Percentiles rank a stretch among this genome's conserved stretches.
These are phyloP conservation scores for Prototheca cutis DNA, from an alignment of 163 green algal species.

Conservation along the genomic window DNA sequence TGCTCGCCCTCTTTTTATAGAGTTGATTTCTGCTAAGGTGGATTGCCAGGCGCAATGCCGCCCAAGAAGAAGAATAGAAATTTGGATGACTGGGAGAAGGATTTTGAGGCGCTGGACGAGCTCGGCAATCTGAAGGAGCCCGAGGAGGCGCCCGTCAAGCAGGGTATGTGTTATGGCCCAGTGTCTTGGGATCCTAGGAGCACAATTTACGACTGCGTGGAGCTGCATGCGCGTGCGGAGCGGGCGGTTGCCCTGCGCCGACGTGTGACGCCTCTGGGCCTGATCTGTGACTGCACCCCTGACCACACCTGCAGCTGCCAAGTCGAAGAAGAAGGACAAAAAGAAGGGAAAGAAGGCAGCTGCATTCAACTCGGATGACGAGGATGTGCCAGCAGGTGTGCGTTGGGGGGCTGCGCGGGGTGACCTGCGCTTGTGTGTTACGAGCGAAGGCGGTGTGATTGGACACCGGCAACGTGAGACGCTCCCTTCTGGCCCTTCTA, in stretches of 20 bases:
- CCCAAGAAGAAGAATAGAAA: constrained; percentile 13
- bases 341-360: constrained; percentile 44
- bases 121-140: constrained; percentile 3
- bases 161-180: too few relatives aligned
- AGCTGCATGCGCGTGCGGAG: too few relatives aligned
- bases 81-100: constrained; percentile 14
- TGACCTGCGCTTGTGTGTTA: background rate
- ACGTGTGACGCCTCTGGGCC: too few relatives aligned
- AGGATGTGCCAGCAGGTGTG: constrained; percentile 13
- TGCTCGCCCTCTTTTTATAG: background rate
- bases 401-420: background rate
- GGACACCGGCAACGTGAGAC: background rate
- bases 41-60: too few relatives aligned
- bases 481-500: background rate
- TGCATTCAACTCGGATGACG: constrained; percentile 41
- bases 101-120: constrained; percentile 13
- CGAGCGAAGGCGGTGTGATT: background rate
- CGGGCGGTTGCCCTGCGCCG: too few relatives aligned
- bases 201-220: too few relatives aligned
- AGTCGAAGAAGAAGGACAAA: constrained; percentile 46
- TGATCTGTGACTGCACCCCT: too few relatives aligned
- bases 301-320: constrained; percentile 7
- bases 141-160: constrained; percentile 1
- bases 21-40: too few relatives aligned
- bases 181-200: too few relatives aligned